Percentiles rank a stretch among this genome's conserved stretches.
Evolutionary conservation across 805 yeast genomes (phyloP).

Genomic region (Metschnikowia vanudenii): DNA sequence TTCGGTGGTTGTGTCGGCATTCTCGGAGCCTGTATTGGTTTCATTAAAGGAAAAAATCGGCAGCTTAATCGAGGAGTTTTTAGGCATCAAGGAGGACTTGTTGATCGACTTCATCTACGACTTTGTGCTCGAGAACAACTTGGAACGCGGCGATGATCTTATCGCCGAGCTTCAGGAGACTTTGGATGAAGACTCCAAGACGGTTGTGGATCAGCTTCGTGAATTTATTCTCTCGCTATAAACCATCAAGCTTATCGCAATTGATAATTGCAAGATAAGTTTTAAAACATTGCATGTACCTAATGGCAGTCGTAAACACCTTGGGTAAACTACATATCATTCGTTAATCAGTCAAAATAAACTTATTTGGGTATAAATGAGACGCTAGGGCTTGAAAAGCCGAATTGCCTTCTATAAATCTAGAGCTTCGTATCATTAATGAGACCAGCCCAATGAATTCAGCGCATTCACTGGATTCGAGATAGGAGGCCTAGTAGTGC

Average conservation of each 20-base stretch:
- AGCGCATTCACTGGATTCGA: conserved; percentile 69
- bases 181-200: conserved; percentile 48
- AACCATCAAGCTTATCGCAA: too few species aligned
- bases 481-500: conserved; percentile 44
- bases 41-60: conserved; percentile 37
- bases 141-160: conserved; percentile 34
- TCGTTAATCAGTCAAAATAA: neutral
- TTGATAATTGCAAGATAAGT: too few species aligned
- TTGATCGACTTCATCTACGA: conserved; percentile 44
- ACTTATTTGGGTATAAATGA: conserved; percentile 7
- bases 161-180: conserved; percentile 49
- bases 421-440: neutral
- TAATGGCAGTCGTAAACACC: neutral
- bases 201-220: conserved; percentile 39
- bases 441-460: conserved; percentile 69
- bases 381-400: neutral
- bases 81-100: conserved; percentile 55
- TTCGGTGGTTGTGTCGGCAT: neutral
- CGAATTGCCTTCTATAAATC: too few species aligned
- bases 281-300: neutral
- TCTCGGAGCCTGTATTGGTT: conserved; percentile 13
- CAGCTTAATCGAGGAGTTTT: conserved; percentile 47
- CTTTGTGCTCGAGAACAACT: conserved; percentile 32
- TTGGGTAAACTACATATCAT: too few species aligned
- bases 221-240: conserved; percentile 5